phyloP scores from a whole-genome alignment of 2,329 filamentous ascomycete genomes.

The Paecilomyces formosus region DNA sequence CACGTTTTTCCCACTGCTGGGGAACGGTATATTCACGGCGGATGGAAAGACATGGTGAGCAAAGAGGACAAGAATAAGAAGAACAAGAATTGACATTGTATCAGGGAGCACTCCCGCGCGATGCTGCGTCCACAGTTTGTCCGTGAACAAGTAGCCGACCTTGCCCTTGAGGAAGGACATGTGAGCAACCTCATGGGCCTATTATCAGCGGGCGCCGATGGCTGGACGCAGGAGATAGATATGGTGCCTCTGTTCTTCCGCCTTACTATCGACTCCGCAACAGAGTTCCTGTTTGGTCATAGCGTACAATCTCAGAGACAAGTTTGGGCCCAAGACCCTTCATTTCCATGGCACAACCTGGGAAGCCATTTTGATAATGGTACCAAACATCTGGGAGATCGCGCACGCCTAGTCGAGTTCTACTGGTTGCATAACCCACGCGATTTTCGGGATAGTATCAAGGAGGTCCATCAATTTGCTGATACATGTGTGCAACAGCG shows the following conservation, averaged over 20 bases:
- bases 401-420: too few relatives aligned
- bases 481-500: too few relatives aligned
- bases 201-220: conserved; percentile 21
- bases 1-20: not conserved
- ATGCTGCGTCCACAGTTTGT: not conserved
- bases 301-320: conserved; percentile 40
- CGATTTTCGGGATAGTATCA: too few relatives aligned
- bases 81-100: too few relatives aligned
- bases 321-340: too few relatives aligned
- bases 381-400: too few relatives aligned
- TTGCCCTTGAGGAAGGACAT: not conserved
- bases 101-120: not conserved
- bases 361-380: too few relatives aligned
- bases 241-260: conserved; percentile 58
- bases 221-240: conserved; percentile 44
- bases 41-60: not conserved
- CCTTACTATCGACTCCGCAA: conserved; percentile 60
- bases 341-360: too few relatives aligned
- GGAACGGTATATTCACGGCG: not conserved
- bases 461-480: too few relatives aligned
- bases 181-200: not conserved
- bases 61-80: not conserved
- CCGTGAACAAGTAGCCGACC: not conserved
- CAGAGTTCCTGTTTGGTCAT: conserved; percentile 60
- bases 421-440: too few relatives aligned